Percentiles rank a stretch among this genome's conserved stretches.
These are phyloP conservation scores for sunflower (Helianthus annuus) DNA, from an alignment of 129 eudicot species.

Conservation along the genomic window HanXRQr2.0-SUNRISE NC_035436.2:16735287-16735786, in stretches of 20 bases:
- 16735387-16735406: neutral
- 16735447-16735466: neutral
- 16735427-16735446: neutral
- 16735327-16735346: neutral
- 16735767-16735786: conserved; percentile 19
- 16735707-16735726: conserved; percentile 62
- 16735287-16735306: too few relatives aligned
- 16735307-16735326: neutral
- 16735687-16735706: conserved; percentile 28
- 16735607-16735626: conserved; percentile 29
- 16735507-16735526: neutral
- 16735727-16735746: conserved; percentile 35
- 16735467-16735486: neutral
- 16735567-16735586: neutral
- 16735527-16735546: neutral
- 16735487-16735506: neutral
- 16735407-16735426: neutral
- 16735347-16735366: neutral
- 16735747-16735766: conserved; percentile 31
- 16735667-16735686: conserved; percentile 27
- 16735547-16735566: neutral
- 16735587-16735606: conserved; percentile 35
- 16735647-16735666: conserved; percentile 29
- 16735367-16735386: neutral
- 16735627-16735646: conserved; percentile 25